Conservation (phyloP, 1,284 basidiomycete genomes). For the Austropuccinia psidii region DNA sequence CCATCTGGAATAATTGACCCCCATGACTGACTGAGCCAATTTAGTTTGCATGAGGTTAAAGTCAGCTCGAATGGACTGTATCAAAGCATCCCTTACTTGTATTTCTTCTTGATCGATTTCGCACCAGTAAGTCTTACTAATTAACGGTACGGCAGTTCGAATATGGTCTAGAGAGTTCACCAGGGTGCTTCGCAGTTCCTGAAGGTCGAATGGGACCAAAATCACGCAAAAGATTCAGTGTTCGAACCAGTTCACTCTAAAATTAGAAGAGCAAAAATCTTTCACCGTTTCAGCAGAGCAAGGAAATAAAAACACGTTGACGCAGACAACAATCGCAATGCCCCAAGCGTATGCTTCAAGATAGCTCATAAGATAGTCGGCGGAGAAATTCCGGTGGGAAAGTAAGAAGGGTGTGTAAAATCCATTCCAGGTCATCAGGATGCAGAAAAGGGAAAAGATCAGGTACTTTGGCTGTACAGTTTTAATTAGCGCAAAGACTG, state of each 20-base stretch:
- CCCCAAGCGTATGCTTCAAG: conserved; percentile 46
- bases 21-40: conserved; percentile 44
- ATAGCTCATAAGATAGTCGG: conserved; percentile 45
- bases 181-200: conserved; percentile 47
- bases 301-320: conserved; percentile 47
- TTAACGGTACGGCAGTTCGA: conserved; percentile 44
- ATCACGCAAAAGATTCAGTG: neutral
- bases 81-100: conserved; percentile 44
- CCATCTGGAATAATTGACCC: conserved; percentile 47
- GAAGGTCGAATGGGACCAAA: too few species aligned
- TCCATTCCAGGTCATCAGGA: conserved; percentile 47
- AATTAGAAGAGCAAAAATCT: neutral
- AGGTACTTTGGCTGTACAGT: conserved; percentile 44
- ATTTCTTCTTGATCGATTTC: conserved; percentile 47
- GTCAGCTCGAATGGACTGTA: conserved; percentile 46
- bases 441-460: conserved; percentile 44
- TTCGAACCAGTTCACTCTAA: neutral
- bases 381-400: conserved; percentile 40
- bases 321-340: conserved; percentile 46
- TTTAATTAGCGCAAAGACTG: conserved; percentile 43
- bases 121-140: conserved; percentile 47
- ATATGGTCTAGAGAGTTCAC: conserved; percentile 47
- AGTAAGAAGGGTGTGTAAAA: conserved; percentile 39
- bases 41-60: conserved; percentile 46
- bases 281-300: conserved; percentile 43